Percentiles rank a stretch among this genome's conserved stretches.
These are phyloP conservation scores for Acacia crassicarpa DNA, from an alignment of 306 rosid species.

Conservation along the genomic window DNA sequence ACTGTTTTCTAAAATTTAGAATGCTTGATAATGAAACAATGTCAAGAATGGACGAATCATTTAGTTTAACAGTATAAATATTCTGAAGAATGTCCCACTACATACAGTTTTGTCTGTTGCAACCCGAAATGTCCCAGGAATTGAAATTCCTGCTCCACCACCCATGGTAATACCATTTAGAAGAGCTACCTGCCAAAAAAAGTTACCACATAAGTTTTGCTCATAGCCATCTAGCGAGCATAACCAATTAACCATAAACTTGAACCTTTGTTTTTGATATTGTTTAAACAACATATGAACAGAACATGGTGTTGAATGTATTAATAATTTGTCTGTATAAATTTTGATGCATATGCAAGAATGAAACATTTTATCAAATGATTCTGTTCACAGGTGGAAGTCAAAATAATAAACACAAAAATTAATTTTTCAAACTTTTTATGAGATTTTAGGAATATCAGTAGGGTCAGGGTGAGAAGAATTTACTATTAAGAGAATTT, in stretches of 20 bases:
- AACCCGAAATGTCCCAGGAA: slow-evolving; percentile 83
- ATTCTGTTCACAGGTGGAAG: neutral
- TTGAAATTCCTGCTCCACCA: slow-evolving; percentile 93
- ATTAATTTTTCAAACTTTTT: neutral
- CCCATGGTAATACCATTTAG: slow-evolving; percentile 95
- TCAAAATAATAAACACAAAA: neutral
- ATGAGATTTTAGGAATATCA: neutral
- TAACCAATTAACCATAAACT: slow-evolving; percentile 16
- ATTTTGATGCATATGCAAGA: neutral
- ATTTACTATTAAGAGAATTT: neutral
- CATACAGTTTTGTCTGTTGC: slow-evolving; percentile 91
- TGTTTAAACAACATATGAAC: neutral
- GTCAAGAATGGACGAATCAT: neutral
- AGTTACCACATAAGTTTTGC: slow-evolving; percentile 14
- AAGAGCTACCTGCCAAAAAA: slow-evolving; percentile 70
- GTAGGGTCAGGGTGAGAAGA: neutral
- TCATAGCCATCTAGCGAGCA: neutral
- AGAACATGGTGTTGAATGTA: slow-evolving; percentile 2
- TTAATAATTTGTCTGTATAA: neutral
- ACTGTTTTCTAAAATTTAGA: neutral
- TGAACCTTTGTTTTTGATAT: slow-evolving; percentile 11
- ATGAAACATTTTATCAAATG: slow-evolving; percentile 13
- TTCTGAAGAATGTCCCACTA: slow-evolving; percentile 17
- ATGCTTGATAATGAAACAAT: slow-evolving; percentile 1
- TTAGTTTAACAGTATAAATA: neutral